Base-by-base conservation (phyloP, 306 rosid genomes). In the Quercus variabilis region DNA sequence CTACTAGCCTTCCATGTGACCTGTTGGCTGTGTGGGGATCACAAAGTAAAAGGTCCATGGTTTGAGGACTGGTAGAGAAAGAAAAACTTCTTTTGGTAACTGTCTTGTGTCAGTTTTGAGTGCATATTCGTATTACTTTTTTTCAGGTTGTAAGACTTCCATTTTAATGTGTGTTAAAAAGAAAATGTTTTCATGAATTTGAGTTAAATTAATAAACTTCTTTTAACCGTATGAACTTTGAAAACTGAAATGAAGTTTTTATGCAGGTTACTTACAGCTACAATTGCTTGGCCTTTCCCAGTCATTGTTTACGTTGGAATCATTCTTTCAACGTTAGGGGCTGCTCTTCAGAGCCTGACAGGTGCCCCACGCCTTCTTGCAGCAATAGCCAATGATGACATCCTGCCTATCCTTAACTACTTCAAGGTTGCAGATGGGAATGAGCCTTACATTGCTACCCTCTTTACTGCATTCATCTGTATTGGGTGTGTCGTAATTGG, bases 331-430 rank as follows among this genome's bases (percentile, higher is more conserved):
- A 96, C 99, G 62, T 82, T 96, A 80, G 99, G 99, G 84, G 99
- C 99, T 86, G 99, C 99, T 70, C 99, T 96, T 80, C 99, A 96
- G 89, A 91, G 98, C 85, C 83, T 96, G 90, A 96, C 99, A 19
- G 99, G 99, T 76, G 99, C 99, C 79, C 99, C 99, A 0, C 98
- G 98, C 79, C 87, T 96, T 78, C 99, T 96, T 78, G 99, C 99
- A 76, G 99, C 99, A 70, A 96, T 96, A 85, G 99, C 99, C 73
- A 96, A 96, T 83, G 99, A 96, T 74, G 96, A 96, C 79, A 96
- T 96, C 73, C 85, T 96, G 71, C 99, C 99, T 49, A 88, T 96
- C 74, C 93, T 96, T 79, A 91, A 93, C 86, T 96, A 96, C 89
- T 96, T 96, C 80, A 91, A 87, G 87, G 94, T 84, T 80, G 88